Conservation (phyloP, 805 yeast genomes). For the Yarrowia sp. region DNA sequence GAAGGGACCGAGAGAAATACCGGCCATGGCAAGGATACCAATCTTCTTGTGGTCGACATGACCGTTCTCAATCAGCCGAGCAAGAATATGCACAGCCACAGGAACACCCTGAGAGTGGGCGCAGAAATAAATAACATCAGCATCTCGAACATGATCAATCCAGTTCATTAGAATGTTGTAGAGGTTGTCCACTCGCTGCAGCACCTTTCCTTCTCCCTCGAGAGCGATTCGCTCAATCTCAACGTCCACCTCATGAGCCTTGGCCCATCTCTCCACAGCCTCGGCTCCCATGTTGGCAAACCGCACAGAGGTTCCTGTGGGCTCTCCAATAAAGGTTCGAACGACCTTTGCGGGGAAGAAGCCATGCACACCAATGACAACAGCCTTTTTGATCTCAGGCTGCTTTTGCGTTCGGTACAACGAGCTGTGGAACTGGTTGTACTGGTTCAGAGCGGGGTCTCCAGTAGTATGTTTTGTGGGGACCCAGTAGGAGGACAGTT, state of each 20-base stretch:
- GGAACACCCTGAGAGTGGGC: conserved; percentile 97
- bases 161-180: conserved; percentile 69
- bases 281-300: conserved; percentile 89
- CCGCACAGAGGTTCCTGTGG: conserved; percentile 90
- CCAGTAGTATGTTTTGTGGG: conserved; percentile 23
- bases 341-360: conserved; percentile 87
- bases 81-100: conserved; percentile 76
- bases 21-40: conserved; percentile 91
- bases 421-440: conserved; percentile 33
- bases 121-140: conserved; percentile 88
- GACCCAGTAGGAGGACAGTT: conserved; percentile 31
- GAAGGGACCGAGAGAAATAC: conserved; percentile 90
- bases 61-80: conserved; percentile 65
- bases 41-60: conserved; percentile 47
- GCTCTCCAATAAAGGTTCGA: conserved; percentile 86
- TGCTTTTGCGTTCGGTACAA: conserved; percentile 35
- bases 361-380: conserved; percentile 93
- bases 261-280: conserved; percentile 68
- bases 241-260: conserved; percentile 42
- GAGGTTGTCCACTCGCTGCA: conserved; percentile 80
- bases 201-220: conserved; percentile 89
- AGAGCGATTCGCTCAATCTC: conserved; percentile 86
- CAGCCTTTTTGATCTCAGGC: conserved; percentile 50
- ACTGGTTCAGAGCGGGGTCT: conserved; percentile 25
- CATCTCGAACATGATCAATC: conserved; percentile 51